Percentiles rank a stretch among this genome's conserved stretches.
Conservation (phyloP, 106 monocot species). For the Dioscorea alata region DNA sequence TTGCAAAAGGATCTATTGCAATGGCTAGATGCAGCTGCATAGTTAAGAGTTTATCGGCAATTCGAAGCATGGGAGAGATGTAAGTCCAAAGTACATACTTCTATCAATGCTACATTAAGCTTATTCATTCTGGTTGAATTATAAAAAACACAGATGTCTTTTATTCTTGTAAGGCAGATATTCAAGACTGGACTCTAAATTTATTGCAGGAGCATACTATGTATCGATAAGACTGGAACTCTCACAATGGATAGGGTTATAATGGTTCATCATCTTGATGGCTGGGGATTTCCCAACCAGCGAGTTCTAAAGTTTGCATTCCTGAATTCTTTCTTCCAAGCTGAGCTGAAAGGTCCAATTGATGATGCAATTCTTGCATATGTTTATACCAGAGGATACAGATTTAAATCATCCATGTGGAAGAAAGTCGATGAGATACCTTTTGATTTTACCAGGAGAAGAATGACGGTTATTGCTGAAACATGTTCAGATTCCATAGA, state of each 20-base stretch:
- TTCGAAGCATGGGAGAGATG: conserved; percentile 47
- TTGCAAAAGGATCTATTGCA: conserved; percentile 43
- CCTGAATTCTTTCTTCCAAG: conserved; percentile 41
- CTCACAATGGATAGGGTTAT: conserved; percentile 27
- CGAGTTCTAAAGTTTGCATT: conserved; percentile 32
- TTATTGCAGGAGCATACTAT: conserved; percentile 32
- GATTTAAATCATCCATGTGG: conserved; percentile 35
- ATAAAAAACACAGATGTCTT: too few relatives aligned
- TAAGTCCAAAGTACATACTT: conserved; percentile 13
- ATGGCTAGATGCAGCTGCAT: conserved; percentile 44
- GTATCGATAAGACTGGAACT: conserved; percentile 51
- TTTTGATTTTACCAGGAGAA: conserved; percentile 34
- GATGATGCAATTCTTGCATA: conserved; percentile 45
- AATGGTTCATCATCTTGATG: conserved; percentile 37
- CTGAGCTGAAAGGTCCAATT: conserved; percentile 22
- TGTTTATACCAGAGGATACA: conserved; percentile 26
- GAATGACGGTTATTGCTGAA: conserved; percentile 28
- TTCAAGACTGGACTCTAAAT: neutral
- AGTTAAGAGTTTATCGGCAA: conserved; percentile 34
- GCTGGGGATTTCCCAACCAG: conserved; percentile 26
- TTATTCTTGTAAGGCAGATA: too few relatives aligned
- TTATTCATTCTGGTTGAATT: too few relatives aligned
- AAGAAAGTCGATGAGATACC: conserved; percentile 40
- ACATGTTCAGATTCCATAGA: neutral
- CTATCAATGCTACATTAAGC: too few relatives aligned